Conservation (phyloP, 257 asterid species). For the Leonotis leonurus region DNA sequence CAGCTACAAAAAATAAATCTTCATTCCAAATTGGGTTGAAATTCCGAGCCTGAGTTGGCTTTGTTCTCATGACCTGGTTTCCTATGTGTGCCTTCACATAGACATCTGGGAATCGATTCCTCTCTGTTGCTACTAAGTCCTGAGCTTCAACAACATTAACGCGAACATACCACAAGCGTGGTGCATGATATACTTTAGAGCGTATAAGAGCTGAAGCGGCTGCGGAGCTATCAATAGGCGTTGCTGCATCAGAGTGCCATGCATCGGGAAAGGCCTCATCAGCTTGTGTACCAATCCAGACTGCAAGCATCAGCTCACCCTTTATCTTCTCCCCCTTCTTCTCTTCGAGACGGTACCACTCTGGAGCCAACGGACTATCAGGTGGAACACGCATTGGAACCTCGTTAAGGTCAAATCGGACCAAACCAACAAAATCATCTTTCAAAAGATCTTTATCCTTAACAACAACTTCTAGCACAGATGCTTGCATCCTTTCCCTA, state of each 20-base stretch:
- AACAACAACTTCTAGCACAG: constrained; percentile 71
- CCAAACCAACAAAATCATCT: constrained; percentile 71
- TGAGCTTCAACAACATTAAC: constrained; percentile 87
- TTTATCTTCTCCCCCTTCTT: constrained; percentile 77
- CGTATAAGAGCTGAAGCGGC: constrained; percentile 65
- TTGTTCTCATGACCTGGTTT: constrained; percentile 77
- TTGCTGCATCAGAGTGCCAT: constrained; percentile 89
- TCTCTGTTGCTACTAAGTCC: constrained; percentile 67
- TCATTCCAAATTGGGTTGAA: constrained; percentile 89
- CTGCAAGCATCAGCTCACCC: constrained; percentile 87
- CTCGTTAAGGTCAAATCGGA: constrained; percentile 72
- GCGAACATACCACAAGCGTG: constrained; percentile 84
- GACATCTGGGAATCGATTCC: constrained; percentile 67
- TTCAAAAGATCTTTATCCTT: constrained; percentile 79
- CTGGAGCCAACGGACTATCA: constrained; percentile 90
- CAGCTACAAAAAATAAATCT: constrained; percentile 75
- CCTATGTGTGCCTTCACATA: constrained; percentile 88
- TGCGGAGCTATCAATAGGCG: constrained; percentile 66
- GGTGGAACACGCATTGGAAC: constrained; percentile 89
- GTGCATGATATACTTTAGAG: constrained; percentile 88
- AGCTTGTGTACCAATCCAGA: constrained; percentile 94
- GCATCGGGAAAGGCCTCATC: constrained; percentile 94
- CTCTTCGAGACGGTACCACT: constrained; percentile 80
- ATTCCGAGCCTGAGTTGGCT: constrained; percentile 56
- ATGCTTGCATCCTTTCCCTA: constrained; percentile 81